phyloP scores from a whole-genome alignment of 768 basidiomycete species.

The Lentinula boryana region DNA sequence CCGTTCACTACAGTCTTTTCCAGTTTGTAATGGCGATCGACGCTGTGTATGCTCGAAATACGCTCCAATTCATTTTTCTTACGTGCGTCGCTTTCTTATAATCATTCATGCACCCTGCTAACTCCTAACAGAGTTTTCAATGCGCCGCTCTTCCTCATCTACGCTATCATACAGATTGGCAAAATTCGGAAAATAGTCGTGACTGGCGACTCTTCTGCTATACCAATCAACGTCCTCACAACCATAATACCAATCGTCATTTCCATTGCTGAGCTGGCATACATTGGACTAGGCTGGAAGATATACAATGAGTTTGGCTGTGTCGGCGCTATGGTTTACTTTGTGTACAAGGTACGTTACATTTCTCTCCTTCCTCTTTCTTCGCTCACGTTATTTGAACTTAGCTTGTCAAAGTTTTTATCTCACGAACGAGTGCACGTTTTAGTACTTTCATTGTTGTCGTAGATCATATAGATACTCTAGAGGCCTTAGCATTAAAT shows the following conservation, averaged over 20 bases:
- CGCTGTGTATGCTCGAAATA: conserved; percentile 88
- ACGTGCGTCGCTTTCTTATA: conserved; percentile 44
- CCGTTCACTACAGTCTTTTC: conserved; percentile 56
- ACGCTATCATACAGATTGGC: conserved; percentile 82
- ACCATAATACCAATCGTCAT: conserved; percentile 75
- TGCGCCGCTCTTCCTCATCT: conserved; percentile 78
- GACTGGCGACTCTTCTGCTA: conserved; percentile 24
- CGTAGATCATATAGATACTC: too few species aligned
- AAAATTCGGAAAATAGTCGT: conserved; percentile 55
- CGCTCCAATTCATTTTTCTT: conserved; percentile 83
- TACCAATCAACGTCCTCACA: conserved; percentile 70
- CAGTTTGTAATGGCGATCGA: conserved; percentile 89
- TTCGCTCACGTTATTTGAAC: conserved; percentile 8
- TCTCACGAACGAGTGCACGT: too few species aligned
- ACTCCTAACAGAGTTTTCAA: conserved; percentile 67
- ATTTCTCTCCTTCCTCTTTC: neutral
- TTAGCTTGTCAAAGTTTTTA: conserved; percentile 71
- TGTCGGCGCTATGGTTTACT: conserved; percentile 81
- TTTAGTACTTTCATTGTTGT: too few species aligned
- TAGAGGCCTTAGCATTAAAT: too few species aligned
- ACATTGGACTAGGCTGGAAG: conserved; percentile 81
- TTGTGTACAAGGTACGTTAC: conserved; percentile 75
- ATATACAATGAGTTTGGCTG: conserved; percentile 94
- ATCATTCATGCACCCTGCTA: conserved; percentile 12
- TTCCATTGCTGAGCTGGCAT: conserved; percentile 71